Conservation (phyloP, 352 stramenopile species). For the Thraustochytrium sp. region DNA sequence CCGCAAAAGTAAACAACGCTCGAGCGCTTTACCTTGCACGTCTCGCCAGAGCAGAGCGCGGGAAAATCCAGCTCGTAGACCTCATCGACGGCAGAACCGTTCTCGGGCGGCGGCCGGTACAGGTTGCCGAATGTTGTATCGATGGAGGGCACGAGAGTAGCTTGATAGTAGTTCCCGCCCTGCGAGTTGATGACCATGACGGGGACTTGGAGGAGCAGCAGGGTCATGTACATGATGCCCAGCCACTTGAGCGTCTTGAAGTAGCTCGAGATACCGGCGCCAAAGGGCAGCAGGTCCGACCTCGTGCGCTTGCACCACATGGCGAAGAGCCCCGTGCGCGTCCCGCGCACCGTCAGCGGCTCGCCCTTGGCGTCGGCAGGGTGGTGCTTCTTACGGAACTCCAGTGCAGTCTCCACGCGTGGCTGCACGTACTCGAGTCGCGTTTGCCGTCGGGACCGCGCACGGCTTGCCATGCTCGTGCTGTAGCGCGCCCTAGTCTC, state of each 20-base stretch:
- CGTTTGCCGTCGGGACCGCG: no score
- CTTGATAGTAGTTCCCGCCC: background rate
- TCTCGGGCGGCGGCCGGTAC: background rate
- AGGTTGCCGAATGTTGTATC: background rate
- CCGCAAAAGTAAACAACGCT: background rate
- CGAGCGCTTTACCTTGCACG: background rate
- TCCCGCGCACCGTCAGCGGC: background rate
- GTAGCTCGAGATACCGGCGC: background rate
- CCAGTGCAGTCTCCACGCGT: background rate
- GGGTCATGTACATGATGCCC: background rate
- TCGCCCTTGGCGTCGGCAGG: background rate
- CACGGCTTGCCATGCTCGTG: no score
- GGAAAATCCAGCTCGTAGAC: no score
- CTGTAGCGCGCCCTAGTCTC: no score
- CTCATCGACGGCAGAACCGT: background rate
- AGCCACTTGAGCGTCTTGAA: conserved; percentile 14
- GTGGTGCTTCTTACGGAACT: background rate
- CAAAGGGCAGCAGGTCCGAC: background rate
- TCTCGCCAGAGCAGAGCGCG: background rate
- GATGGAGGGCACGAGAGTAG: background rate
- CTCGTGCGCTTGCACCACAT: background rate
- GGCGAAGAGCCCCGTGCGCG: background rate
- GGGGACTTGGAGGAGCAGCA: background rate
- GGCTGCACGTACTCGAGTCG: background rate
- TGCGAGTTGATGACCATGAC: background rate